Evolutionary conservation across 441 rosid species (phyloP).

Genomic region (Brassica hybrid): DNA sequence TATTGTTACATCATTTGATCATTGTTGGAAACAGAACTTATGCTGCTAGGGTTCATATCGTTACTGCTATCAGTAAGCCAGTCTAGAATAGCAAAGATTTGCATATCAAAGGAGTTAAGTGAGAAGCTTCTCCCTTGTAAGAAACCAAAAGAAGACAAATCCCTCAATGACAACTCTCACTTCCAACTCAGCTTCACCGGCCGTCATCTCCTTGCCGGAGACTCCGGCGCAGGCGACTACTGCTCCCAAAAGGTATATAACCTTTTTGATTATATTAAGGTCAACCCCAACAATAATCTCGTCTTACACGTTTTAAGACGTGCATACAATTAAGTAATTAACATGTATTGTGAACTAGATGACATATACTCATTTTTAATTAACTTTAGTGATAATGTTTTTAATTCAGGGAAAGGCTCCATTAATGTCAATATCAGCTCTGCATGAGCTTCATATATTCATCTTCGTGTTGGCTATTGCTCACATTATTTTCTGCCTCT

Average conservation of each 20-base stretch:
- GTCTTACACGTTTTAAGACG: slow-evolving; percentile 32
- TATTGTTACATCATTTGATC: slow-evolving; percentile 3
- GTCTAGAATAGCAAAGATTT: slow-evolving; percentile 49
- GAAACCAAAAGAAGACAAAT: slow-evolving; percentile 24
- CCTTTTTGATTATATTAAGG: not conserved
- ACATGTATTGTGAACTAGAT: not conserved
- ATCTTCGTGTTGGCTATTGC: slow-evolving; percentile 82
- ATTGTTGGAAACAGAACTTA: slow-evolving; percentile 46
- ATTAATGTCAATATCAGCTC: slow-evolving; percentile 66
- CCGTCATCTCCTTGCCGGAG: slow-evolving; percentile 64
- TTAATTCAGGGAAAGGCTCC: slow-evolving; percentile 70
- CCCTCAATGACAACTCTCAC: slow-evolving; percentile 41
- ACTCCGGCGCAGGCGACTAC: slow-evolving; percentile 28
- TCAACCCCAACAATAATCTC: slow-evolving; percentile 23
- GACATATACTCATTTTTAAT: not conserved
- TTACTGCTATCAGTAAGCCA: slow-evolving; percentile 66
- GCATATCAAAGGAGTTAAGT: slow-evolving; percentile 55
- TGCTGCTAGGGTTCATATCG: slow-evolving; percentile 86
- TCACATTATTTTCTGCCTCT: slow-evolving; percentile 74
- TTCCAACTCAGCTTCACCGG: slow-evolving; percentile 50
- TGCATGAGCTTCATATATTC: slow-evolving; percentile 88
- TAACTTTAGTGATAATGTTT: slow-evolving; percentile 3
- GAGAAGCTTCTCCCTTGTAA: slow-evolving; percentile 67
- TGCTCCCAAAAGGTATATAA: slow-evolving; percentile 50
- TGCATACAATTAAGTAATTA: slow-evolving; percentile 17